These are phyloP conservation scores for Plasmodium coatneyi DNA, from an alignment of 169 alveolate genomes.

Conservation along the genomic window DNA sequence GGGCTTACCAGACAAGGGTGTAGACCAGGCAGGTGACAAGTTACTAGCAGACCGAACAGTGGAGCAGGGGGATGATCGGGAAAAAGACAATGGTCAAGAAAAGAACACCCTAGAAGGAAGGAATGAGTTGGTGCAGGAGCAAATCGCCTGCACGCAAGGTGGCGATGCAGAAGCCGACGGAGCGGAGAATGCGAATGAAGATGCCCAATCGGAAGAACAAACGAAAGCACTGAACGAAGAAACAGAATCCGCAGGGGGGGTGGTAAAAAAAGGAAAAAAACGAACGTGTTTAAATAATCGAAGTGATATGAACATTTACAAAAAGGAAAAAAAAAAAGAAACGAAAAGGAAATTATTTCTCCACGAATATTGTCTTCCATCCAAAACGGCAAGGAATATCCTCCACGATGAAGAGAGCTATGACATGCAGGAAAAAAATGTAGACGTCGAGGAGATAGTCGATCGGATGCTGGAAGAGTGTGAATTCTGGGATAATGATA, in stretches of 20 bases:
- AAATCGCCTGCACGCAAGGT: neutral
- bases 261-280: conserved; percentile 4
- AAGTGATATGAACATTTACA: conserved; percentile 41
- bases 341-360: conserved; percentile 2
- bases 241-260: neutral
- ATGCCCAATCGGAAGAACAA: neutral
- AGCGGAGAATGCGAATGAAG: neutral
- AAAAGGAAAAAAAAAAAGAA: conserved; percentile 55
- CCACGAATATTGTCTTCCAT: conserved; percentile 53
- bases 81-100: neutral
- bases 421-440: conserved; percentile 36
- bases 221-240: neutral
- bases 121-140: neutral
- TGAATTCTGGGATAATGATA: conserved; percentile 84
- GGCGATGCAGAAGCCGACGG: neutral
- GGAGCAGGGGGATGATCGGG: too few relatives aligned
- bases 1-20: neutral
- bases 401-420: conserved; percentile 47
- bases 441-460: conserved; percentile 80
- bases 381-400: conserved; percentile 73
- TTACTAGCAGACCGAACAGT: neutral
- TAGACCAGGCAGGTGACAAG: neutral
- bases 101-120: neutral
- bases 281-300: conserved; percentile 2
- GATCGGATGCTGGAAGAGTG: conserved; percentile 84